These are phyloP conservation scores for Polygonum aviculare DNA, from an alignment of 148 eudicot genomes.

Conservation along the genomic window DNA sequence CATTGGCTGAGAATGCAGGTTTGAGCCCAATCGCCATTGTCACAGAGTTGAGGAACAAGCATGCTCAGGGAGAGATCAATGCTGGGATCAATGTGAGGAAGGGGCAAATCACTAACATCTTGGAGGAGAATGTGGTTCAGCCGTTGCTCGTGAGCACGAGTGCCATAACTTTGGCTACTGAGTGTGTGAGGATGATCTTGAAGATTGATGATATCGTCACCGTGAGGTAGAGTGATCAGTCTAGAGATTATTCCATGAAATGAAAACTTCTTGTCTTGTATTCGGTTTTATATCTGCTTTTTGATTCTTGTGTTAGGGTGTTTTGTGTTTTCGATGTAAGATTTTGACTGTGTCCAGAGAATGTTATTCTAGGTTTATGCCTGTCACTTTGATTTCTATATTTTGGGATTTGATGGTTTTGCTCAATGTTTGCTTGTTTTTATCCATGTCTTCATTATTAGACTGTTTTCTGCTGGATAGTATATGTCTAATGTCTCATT, in stretches of 20 bases:
- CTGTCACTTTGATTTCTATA: neutral
- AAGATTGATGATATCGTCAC: slow-evolving; percentile 99
- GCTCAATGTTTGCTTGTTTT: neutral
- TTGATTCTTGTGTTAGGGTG: neutral
- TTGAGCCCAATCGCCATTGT: slow-evolving; percentile 82
- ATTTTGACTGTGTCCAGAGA: neutral
- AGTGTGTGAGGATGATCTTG: slow-evolving; percentile 94
- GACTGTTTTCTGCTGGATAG: neutral
- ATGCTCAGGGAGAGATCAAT: slow-evolving; percentile 91
- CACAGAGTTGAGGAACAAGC: slow-evolving; percentile 92
- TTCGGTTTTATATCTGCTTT: neutral
- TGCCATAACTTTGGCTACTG: slow-evolving; percentile 76
- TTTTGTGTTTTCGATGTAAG: neutral
- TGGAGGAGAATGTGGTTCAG: slow-evolving; percentile 96
- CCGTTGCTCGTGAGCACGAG: slow-evolving; percentile 95
- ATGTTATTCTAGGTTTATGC: neutral
- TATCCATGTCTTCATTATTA: neutral
- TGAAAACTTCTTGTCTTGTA: neutral
- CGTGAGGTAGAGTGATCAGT: slow-evolving; percentile 47
- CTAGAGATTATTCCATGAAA: neutral
- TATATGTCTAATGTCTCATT: neutral
- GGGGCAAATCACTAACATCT: slow-evolving; percentile 89
- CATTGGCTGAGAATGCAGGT: slow-evolving; percentile 95
- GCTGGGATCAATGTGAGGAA: slow-evolving; percentile 98
- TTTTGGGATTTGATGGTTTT: neutral